Percentiles rank a stretch among this genome's conserved stretches.
Conservation (phyloP, 2,329 filamentous ascomycete species). For the Fusarium napiforme region DNA sequence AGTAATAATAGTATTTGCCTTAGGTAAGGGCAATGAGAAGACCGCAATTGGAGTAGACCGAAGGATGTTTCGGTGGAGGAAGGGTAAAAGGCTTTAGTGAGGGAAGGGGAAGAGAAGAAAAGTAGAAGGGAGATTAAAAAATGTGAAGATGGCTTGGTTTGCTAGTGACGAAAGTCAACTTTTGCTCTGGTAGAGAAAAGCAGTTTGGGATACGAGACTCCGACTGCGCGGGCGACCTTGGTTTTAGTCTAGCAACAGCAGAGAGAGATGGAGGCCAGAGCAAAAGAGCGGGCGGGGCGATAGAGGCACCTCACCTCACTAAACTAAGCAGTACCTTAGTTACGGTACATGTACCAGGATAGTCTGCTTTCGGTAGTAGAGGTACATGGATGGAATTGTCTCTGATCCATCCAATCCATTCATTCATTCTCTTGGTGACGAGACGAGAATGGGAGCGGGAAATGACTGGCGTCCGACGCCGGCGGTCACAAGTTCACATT, state of each 20-base stretch:
- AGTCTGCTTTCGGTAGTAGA: slow-evolving; percentile 28
- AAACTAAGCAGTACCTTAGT: neutral
- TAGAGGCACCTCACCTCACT: slow-evolving; percentile 4
- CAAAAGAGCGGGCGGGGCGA: slow-evolving; percentile 9
- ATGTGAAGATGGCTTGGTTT: slow-evolving; percentile 16
- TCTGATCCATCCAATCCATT: neutral
- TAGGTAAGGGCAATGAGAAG: neutral
- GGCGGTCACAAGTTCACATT: slow-evolving; percentile 42
- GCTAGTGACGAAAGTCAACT: slow-evolving; percentile 28
- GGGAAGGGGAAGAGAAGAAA: neutral
- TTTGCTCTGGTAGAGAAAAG: slow-evolving; percentile 4
- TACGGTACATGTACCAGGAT: slow-evolving; percentile 6
- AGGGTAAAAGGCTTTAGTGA: neutral
- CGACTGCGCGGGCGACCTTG: slow-evolving; percentile 26
- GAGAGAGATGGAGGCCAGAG: neutral
- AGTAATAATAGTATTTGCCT: slow-evolving; percentile 8
- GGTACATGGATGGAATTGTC: slow-evolving; percentile 19
- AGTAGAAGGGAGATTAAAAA: slow-evolving; percentile 17
- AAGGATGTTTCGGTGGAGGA: neutral
- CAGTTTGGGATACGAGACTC: slow-evolving; percentile 19
- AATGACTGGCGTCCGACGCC: slow-evolving; percentile 37
- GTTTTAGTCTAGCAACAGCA: slow-evolving; percentile 31
- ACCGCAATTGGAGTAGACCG: neutral
- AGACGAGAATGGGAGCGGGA: slow-evolving; percentile 20
- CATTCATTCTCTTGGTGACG: neutral